A percentile compares a stretch with the other conserved stretches of the same genome.
Evolutionary conservation across 1,284 basidiomycete genomes (phyloP).

Genomic region (Uromyces viciae-fabae): DNA sequence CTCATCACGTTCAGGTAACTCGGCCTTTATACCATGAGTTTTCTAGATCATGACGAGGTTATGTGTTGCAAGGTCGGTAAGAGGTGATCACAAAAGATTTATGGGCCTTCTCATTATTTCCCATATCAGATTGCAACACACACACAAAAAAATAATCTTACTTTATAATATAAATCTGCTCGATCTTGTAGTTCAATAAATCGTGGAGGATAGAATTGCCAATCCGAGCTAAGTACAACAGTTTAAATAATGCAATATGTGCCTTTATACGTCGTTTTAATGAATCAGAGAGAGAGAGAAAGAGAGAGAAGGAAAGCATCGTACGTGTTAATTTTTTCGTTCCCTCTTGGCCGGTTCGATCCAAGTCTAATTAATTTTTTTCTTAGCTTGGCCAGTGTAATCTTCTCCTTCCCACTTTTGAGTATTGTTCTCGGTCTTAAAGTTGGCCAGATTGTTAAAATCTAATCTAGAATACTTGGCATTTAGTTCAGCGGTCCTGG

Average conservation of each 20-base stretch:
- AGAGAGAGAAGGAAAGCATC: too few relatives aligned
- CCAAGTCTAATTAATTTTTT: constrained; percentile 70
- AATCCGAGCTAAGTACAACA: constrained; percentile 69
- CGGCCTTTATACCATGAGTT: constrained; percentile 42
- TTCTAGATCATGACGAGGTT: too few relatives aligned
- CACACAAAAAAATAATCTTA: constrained; percentile 20
- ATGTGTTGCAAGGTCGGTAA: not conserved
- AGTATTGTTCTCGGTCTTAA: constrained; percentile 74
- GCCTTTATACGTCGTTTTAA: not conserved
- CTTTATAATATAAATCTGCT: constrained; percentile 58
- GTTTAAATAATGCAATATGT: not conserved
- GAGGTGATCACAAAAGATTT: too few relatives aligned
- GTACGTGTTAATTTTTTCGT: constrained; percentile 59
- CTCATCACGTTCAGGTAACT: constrained; percentile 65
- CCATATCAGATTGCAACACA: too few relatives aligned
- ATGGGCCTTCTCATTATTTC: too few relatives aligned
- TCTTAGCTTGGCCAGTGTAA: constrained; percentile 65
- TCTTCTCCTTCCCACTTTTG: constrained; percentile 92
- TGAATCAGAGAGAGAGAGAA: not conserved
- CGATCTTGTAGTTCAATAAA: constrained; percentile 80
- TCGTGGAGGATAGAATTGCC: constrained; percentile 89
- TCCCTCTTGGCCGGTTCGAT: constrained; percentile 93
- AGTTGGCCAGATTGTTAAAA: constrained; percentile 91
- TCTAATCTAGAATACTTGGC: constrained; percentile 89
- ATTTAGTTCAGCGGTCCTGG: constrained; percentile 80